Evolutionary conservation across 2,329 filamentous ascomycete species (phyloP).

Genomic region (Aureobasidium vineae): DNA sequence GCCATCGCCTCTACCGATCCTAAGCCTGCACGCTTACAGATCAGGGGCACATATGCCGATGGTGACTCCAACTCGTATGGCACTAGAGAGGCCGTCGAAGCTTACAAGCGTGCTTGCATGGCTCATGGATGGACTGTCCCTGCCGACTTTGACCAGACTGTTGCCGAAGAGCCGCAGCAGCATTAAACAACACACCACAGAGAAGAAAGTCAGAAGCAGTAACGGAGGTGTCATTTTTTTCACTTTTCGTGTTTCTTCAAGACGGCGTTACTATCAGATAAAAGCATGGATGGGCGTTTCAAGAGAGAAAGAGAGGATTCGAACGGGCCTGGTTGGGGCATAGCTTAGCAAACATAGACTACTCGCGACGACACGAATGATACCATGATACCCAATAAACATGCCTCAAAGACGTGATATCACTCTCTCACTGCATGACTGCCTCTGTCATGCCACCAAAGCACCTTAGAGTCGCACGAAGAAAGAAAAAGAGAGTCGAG

Average conservation of each 20-base stretch:
- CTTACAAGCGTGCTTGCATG: slow-evolving; percentile 70
- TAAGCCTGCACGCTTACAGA: slow-evolving; percentile 65
- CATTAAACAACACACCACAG: no score
- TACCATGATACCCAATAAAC: background rate
- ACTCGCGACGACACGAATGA: background rate
- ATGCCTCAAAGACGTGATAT: background rate
- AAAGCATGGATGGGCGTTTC: background rate
- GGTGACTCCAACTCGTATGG: slow-evolving; percentile 51
- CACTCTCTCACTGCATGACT: background rate
- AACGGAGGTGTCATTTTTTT: background rate
- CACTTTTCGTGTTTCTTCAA: background rate
- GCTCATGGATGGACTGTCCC: slow-evolving; percentile 80
- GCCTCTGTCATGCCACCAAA: no score
- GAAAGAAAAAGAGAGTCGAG: no score
- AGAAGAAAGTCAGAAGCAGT: background rate
- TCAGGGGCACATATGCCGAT: background rate
- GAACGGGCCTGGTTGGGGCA: background rate
- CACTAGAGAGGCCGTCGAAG: slow-evolving; percentile 68
- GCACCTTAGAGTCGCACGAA: no score
- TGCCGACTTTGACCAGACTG: slow-evolving; percentile 51
- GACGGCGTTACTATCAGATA: background rate
- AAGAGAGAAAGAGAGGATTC: no score
- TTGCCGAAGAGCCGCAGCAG: slow-evolving; percentile 1
- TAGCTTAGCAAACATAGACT: background rate
- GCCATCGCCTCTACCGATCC: slow-evolving; percentile 69